phyloP scores from a whole-genome alignment of 164 flowering plant genomes.

The Vitis vinifera region ASM3070453v1 NC_081822.1:28534001-28534500 shows the following conservation, averaged over 20 bases:
- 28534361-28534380: slow-evolving; percentile 77
- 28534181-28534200: slow-evolving; percentile 46
- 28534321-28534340: slow-evolving; percentile 78
- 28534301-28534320: slow-evolving; percentile 50
- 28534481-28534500: slow-evolving; percentile 42
- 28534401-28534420: slow-evolving; percentile 81
- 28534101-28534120: slow-evolving; percentile 51
- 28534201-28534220: slow-evolving; percentile 36
- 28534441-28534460: slow-evolving; percentile 47
- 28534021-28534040: slow-evolving; percentile 70
- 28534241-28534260: slow-evolving; percentile 66
- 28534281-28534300: slow-evolving; percentile 61
- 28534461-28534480: slow-evolving; percentile 53
- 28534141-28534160: slow-evolving; percentile 69
- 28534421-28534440: slow-evolving; percentile 42
- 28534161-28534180: slow-evolving; percentile 58
- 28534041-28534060: slow-evolving; percentile 64
- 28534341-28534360: slow-evolving; percentile 66
- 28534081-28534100: slow-evolving; percentile 66
- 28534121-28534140: slow-evolving; percentile 63
- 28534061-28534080: slow-evolving; percentile 65
- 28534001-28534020: slow-evolving; percentile 53
- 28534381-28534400: slow-evolving; percentile 84
- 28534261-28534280: slow-evolving; percentile 72
- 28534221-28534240: slow-evolving; percentile 70